phyloP scores from a whole-genome alignment of 495 filamentous ascomycete genomes.

The Aspergillus hancockii region DNA sequence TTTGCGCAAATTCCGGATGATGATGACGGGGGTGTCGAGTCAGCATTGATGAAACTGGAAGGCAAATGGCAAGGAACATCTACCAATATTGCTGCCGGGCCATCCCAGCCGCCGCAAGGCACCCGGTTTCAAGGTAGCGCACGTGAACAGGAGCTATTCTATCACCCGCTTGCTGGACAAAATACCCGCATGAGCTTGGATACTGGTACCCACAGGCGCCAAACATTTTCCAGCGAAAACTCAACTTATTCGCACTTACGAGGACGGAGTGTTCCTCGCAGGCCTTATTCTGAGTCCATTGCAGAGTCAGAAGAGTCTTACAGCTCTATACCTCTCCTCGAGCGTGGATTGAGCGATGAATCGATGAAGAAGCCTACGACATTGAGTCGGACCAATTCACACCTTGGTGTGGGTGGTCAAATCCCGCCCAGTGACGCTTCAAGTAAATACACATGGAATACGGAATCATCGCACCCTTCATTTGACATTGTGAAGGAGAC shows the following conservation, averaged over 20 bases:
- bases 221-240: constrained; percentile 28
- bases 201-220: constrained; percentile 22
- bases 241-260: constrained; percentile 33
- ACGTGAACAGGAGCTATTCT: constrained; percentile 11
- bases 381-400: constrained; percentile 10
- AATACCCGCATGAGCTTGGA: constrained; percentile 19
- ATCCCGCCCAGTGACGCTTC: constrained; percentile 28
- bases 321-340: constrained; percentile 73
- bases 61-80: constrained; percentile 61
- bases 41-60: constrained; percentile 88
- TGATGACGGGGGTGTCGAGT: constrained; percentile 90
- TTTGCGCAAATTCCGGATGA: constrained; percentile 90
- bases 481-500: constrained; percentile 59
- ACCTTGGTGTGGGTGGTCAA: constrained; percentile 10
- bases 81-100: constrained; percentile 1
- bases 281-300: constrained; percentile 43
- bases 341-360: constrained; percentile 67
- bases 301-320: constrained; percentile 69
- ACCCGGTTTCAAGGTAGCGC: not conserved
- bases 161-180: not conserved
- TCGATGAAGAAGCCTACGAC: constrained; percentile 45
- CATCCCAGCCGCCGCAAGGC: not conserved
- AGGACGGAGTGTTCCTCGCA: constrained; percentile 30
- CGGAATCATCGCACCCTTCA: constrained; percentile 47
- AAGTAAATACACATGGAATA: constrained; percentile 32